Conservation (phyloP, 345 rosid species). For the Salix arbutifolia region DNA sequence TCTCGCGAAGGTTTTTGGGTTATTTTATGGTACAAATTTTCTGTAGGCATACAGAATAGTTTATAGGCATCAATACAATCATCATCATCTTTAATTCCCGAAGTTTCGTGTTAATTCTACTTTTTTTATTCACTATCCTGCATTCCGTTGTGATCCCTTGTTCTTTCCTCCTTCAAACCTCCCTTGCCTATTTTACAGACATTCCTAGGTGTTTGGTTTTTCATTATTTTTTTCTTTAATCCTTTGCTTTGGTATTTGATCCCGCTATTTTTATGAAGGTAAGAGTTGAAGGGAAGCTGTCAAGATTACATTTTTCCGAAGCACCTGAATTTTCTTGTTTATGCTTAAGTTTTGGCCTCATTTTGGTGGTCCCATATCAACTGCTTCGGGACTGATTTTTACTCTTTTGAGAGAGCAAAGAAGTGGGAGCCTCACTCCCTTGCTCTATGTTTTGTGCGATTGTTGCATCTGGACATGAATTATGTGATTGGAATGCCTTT, state of each 20-base stretch:
- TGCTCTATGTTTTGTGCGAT: not conserved
- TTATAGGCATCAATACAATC: not conserved
- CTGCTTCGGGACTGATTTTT: constrained; percentile 28
- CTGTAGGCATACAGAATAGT: not conserved
- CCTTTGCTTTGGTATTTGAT: not conserved
- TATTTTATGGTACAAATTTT: not conserved
- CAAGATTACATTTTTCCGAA: constrained; percentile 65
- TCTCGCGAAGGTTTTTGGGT: constrained; percentile 31
- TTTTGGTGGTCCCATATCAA: constrained; percentile 14
- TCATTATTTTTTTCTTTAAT: not conserved
- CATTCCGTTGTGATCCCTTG: not conserved
- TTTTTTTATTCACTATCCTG: not conserved
- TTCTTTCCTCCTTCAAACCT: not conserved
- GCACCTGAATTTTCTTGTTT: constrained; percentile 47
- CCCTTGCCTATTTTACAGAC: not conserved
- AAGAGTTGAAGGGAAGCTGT: constrained; percentile 70
- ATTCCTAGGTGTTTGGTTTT: constrained; percentile 54
- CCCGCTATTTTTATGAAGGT: constrained; percentile 32
- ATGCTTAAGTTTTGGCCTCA: constrained; percentile 9
- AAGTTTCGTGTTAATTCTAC: not conserved
- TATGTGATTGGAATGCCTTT: too few relatives aligned
- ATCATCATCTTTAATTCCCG: not conserved
- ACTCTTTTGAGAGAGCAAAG: constrained; percentile 75
- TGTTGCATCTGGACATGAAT: too few relatives aligned
- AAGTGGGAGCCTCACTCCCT: constrained; percentile 56